Percentiles rank a stretch among this genome's conserved stretches.
These are phyloP conservation scores for Astrephomene gubernaculifera DNA, from an alignment of 139 green algal genomes.

Conservation along the genomic window DNA sequence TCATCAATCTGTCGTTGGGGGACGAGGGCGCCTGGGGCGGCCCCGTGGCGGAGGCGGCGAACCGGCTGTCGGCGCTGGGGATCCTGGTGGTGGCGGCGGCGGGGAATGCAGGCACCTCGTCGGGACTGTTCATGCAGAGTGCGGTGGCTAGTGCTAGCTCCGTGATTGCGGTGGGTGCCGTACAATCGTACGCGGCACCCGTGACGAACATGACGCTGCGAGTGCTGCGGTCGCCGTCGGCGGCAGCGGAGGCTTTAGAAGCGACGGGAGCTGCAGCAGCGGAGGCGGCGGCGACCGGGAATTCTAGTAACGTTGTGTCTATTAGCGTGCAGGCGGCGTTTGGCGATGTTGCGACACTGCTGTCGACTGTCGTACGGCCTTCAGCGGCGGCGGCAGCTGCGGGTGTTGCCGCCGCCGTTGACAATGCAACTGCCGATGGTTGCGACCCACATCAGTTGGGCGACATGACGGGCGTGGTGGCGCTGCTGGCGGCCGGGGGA, in stretches of 20 bases:
- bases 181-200: not conserved
- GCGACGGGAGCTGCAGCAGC: no score
- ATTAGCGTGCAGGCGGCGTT: not conserved
- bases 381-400: not conserved
- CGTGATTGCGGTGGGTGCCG: not conserved
- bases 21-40: slow-evolving; percentile 18
- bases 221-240: not conserved
- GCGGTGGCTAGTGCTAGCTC: not conserved
- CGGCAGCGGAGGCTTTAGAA: no score
- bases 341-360: not conserved
- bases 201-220: not conserved
- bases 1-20: slow-evolving; percentile 41
- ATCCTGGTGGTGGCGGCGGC: slow-evolving; percentile 5
- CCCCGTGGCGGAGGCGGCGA: not conserved
- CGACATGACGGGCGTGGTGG: not conserved
- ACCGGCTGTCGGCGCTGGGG: not conserved
- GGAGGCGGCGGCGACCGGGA: not conserved
- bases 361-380: not conserved
- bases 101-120: slow-evolving; percentile 17
- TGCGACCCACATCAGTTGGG: not conserved
- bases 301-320: not conserved
- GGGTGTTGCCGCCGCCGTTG: not conserved
- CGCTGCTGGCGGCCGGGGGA: slow-evolving; percentile 11
- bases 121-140: slow-evolving; percentile 12
- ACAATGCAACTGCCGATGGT: not conserved